phyloP scores from a whole-genome alignment of 1,139 yeast species.

The Sugiyamaella novakii region DNA sequence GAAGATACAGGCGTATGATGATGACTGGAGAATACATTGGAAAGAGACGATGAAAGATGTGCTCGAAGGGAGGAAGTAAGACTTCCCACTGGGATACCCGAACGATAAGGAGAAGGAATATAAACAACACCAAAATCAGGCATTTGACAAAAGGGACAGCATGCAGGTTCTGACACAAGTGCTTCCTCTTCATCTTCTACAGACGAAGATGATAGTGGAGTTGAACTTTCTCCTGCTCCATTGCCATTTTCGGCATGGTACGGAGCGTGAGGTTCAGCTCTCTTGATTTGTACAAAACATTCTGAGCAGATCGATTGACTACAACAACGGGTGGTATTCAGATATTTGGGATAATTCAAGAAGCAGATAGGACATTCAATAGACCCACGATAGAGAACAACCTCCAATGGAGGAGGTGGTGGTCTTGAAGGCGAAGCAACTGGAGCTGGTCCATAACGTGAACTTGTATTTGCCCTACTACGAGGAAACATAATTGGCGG shows the following conservation, averaged over 20 bases:
- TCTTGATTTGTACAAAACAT: slow-evolving; percentile 93
- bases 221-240: slow-evolving; percentile 25
- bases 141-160: slow-evolving; percentile 93
- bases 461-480: slow-evolving; percentile 25
- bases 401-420: slow-evolving; percentile 36
- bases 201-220: slow-evolving; percentile 27
- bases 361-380: slow-evolving; percentile 95
- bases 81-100: slow-evolving; percentile 36
- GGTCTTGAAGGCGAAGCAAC: slow-evolving; percentile 10
- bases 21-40: slow-evolving; percentile 20
- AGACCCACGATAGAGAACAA: slow-evolving; percentile 61
- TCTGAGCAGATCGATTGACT: slow-evolving; percentile 93
- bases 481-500: slow-evolving; percentile 18
- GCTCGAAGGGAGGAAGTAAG: slow-evolving; percentile 22
- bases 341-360: slow-evolving; percentile 73
- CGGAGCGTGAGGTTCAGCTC: slow-evolving; percentile 94
- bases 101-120: slow-evolving; percentile 54
- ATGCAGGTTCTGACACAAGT: slow-evolving; percentile 80
- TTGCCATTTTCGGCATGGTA: slow-evolving; percentile 52
- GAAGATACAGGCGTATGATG: slow-evolving; percentile 23
- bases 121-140: slow-evolving; percentile 84
- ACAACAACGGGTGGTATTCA: slow-evolving; percentile 88
- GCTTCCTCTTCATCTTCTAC: slow-evolving; percentile 28
- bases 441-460: slow-evolving; percentile 23
- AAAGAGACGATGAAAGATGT: slow-evolving; percentile 22